Percentiles rank a stretch among this genome's conserved stretches.
phyloP scores from a whole-genome alignment of 1,284 basidiomycete species.

The Apiotrichum brassicae region DNA sequence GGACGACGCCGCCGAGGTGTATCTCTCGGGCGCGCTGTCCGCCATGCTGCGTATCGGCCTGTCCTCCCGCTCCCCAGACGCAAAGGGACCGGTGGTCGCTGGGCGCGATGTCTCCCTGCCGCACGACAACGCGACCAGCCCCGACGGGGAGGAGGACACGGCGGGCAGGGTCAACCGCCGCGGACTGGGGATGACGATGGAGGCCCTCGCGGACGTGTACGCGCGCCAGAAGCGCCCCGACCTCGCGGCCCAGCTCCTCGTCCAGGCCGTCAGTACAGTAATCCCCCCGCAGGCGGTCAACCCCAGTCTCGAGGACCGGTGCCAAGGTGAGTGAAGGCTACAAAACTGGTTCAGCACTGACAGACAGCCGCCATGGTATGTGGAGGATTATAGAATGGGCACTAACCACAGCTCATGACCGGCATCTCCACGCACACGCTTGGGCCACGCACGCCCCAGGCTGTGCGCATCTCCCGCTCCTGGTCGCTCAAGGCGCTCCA shows the following conservation, averaged over 20 bases:
- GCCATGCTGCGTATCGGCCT: slow-evolving; percentile 39
- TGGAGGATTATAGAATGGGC: too few species aligned
- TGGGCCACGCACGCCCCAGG: slow-evolving; percentile 29
- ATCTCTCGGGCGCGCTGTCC: slow-evolving; percentile 32
- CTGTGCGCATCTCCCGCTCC: slow-evolving; percentile 35
- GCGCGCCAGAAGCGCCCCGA: slow-evolving; percentile 36
- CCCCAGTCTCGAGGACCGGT: slow-evolving; percentile 33
- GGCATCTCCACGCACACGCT: slow-evolving; percentile 41
- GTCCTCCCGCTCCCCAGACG: neutral
- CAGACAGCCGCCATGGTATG: neutral
- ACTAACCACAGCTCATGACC: slow-evolving; percentile 39
- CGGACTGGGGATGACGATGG: slow-evolving; percentile 47
- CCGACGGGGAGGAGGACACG: slow-evolving; percentile 22
- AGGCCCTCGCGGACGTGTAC: slow-evolving; percentile 43
- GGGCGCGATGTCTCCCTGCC: slow-evolving; percentile 36
- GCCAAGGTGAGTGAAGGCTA: slow-evolving; percentile 34
- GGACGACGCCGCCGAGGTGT: slow-evolving; percentile 34
- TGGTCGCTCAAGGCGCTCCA: slow-evolving; percentile 43
- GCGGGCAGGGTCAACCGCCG: slow-evolving; percentile 37
- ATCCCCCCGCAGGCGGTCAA: slow-evolving; percentile 29
- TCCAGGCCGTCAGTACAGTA: slow-evolving; percentile 42
- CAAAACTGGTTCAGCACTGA: too few species aligned
- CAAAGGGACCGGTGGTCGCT: slow-evolving; percentile 28
- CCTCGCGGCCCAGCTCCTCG: slow-evolving; percentile 37
- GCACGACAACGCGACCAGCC: slow-evolving; percentile 18